Evolutionary conservation across 495 filamentous ascomycete species (phyloP).

Genomic region (Tetracladium setigerum): DNA sequence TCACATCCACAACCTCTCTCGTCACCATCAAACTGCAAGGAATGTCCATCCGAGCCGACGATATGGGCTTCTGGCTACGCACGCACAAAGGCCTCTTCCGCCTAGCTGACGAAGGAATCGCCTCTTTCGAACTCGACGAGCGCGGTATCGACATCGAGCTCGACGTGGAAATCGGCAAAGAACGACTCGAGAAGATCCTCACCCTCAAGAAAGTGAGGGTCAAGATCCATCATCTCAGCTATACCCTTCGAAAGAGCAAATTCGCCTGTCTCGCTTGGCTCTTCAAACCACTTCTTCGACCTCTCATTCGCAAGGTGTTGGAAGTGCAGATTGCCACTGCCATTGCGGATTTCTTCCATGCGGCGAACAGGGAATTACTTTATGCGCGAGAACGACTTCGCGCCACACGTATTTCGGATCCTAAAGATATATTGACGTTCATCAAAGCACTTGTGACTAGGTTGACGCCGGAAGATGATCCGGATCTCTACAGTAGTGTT

Average conservation of each 20-base stretch:
- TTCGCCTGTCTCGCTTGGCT: slow-evolving; percentile 75
- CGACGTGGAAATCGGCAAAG: slow-evolving; percentile 70
- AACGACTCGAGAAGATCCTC: slow-evolving; percentile 70
- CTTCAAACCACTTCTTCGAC: slow-evolving; percentile 76
- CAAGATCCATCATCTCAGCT: slow-evolving; percentile 79
- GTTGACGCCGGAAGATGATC: slow-evolving; percentile 58
- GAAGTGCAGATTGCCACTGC: slow-evolving; percentile 69
- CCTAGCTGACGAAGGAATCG: slow-evolving; percentile 74
- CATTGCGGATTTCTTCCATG: slow-evolving; percentile 60
- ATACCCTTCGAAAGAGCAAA: slow-evolving; percentile 63
- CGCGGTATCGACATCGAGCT: slow-evolving; percentile 80
- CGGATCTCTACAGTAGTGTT: slow-evolving; percentile 64
- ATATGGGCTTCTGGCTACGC: slow-evolving; percentile 70
- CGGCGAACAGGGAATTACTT: slow-evolving; percentile 75
- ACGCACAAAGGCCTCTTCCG: slow-evolving; percentile 60
- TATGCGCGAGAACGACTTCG: slow-evolving; percentile 81
- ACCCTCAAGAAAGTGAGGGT: slow-evolving; percentile 68
- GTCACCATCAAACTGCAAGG: slow-evolving; percentile 73
- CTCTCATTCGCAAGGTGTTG: slow-evolving; percentile 67
- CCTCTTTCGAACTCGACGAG: slow-evolving; percentile 75
- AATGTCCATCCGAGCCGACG: slow-evolving; percentile 71
- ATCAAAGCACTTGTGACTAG: slow-evolving; percentile 72
- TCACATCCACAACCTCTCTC: slow-evolving; percentile 55
- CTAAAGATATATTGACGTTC: slow-evolving; percentile 72
- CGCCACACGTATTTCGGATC: slow-evolving; percentile 75